These are phyloP conservation scores for Fusarium annulatum DNA, from an alignment of 2,329 filamentous ascomycete species.

Conservation along the genomic window DNA sequence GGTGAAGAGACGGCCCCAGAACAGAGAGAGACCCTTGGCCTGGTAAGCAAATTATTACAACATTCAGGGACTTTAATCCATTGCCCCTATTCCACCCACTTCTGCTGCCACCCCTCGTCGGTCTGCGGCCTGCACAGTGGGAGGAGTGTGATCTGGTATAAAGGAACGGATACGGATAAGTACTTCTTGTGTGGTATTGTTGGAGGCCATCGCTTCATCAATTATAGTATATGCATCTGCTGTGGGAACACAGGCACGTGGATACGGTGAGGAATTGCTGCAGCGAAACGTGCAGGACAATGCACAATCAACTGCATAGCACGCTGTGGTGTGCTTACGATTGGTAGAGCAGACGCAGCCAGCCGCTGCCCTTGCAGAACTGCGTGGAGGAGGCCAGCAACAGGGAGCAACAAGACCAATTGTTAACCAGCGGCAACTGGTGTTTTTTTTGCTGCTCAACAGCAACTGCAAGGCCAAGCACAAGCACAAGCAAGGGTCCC, in stretches of 20 bases:
- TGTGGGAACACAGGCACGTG: slow-evolving; percentile 33
- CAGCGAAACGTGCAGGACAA: slow-evolving; percentile 27
- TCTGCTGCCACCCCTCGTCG: slow-evolving; percentile 24
- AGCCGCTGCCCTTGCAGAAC: slow-evolving; percentile 45
- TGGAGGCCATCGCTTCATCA: slow-evolving; percentile 9
- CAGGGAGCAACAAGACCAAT: slow-evolving; percentile 14
- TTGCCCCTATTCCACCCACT: slow-evolving; percentile 37
- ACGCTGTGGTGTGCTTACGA: slow-evolving; percentile 34
- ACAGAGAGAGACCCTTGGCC: slow-evolving; percentile 12
- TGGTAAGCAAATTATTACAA: slow-evolving; percentile 27
- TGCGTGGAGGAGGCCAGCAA: slow-evolving; percentile 28
- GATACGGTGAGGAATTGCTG: slow-evolving; percentile 29
- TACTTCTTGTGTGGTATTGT: slow-evolving; percentile 9
- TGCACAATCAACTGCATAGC: slow-evolving; percentile 28
- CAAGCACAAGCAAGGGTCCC: slow-evolving; percentile 23
- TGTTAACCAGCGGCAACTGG: slow-evolving; percentile 12
- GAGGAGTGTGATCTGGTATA: background rate
- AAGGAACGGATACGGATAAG: background rate
- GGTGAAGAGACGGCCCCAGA: slow-evolving; percentile 6
- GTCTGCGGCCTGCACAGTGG: background rate
- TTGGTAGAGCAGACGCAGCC: slow-evolving; percentile 43
- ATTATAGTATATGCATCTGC: slow-evolving; percentile 2
- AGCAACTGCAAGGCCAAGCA: slow-evolving; percentile 8
- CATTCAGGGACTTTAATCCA: slow-evolving; percentile 32
- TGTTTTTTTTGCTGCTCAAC: slow-evolving; percentile 6